These are phyloP conservation scores for Allomyces arbusculus DNA, from an alignment of 192 early-diverging fungal genomes.

Conservation along the genomic window DNA sequence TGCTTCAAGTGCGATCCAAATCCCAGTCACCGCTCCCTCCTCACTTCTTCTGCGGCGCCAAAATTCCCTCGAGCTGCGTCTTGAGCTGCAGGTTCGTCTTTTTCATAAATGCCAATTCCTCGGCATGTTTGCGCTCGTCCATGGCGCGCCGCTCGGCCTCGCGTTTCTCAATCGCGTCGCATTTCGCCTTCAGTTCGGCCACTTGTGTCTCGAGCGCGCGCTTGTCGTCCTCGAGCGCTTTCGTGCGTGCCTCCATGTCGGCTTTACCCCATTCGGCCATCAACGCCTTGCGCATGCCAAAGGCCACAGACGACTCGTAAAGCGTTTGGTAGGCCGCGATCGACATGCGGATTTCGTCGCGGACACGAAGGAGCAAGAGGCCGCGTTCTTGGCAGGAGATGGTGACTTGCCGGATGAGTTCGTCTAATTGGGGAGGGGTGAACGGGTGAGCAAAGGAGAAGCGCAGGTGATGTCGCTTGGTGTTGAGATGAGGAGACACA, in stretches of 20 bases:
- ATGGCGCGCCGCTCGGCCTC: constrained; percentile 37
- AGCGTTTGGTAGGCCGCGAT: constrained; percentile 43
- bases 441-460: neutral
- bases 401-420: constrained; percentile 43
- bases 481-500: constrained; percentile 3
- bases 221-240: constrained; percentile 41
- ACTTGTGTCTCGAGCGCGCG: constrained; percentile 30
- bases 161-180: constrained; percentile 40
- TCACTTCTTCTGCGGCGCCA: constrained; percentile 41
- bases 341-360: constrained; percentile 46
- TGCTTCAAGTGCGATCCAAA: too few species aligned
- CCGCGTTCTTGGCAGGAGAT: constrained; percentile 42
- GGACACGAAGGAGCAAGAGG: constrained; percentile 30
- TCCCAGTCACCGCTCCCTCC: too few species aligned
- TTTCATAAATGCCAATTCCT: constrained; percentile 44
- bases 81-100: constrained; percentile 46
- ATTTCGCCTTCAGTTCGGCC: constrained; percentile 40
- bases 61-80: constrained; percentile 45
- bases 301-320: constrained; percentile 37
- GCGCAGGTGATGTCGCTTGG: neutral
- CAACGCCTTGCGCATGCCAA: constrained; percentile 42
- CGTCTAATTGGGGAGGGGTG: constrained; percentile 13
- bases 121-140: constrained; percentile 44
- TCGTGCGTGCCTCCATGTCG: constrained; percentile 39
- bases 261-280: constrained; percentile 39